Conservation (phyloP, 257 asterid genomes). For the Solanum pinnatisectum region DNA sequence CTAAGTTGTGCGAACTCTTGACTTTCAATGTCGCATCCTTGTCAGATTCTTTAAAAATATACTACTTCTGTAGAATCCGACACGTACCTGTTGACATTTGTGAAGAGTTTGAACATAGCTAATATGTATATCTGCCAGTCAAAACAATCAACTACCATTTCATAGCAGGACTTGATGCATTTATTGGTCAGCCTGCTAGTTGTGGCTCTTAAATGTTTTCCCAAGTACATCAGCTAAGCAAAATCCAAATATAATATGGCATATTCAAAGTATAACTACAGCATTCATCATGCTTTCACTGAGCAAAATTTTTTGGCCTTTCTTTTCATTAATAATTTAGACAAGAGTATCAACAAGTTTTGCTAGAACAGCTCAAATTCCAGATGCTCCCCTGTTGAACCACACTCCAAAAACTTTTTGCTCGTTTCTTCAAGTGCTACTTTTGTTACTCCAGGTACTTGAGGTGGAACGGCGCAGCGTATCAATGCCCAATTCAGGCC, state of each 20-base stretch:
- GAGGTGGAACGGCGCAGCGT: constrained; percentile 59
- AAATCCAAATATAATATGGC: neutral
- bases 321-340: neutral
- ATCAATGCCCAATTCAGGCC: constrained; percentile 66
- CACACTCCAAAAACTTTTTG: neutral
- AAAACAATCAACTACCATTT: neutral
- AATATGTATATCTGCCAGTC: neutral
- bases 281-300: neutral
- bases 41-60: no score
- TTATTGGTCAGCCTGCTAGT: neutral
- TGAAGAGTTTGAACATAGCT: neutral
- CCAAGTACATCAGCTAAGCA: neutral
- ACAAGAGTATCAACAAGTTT: neutral
- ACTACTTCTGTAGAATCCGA: no score
- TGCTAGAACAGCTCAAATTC: constrained; percentile 5
- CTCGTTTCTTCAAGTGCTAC: constrained; percentile 16
- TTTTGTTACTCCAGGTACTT: constrained; percentile 29
- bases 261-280: neutral
- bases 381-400: neutral
- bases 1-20: no score
- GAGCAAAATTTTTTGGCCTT: neutral
- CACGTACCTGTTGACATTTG: no score
- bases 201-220: neutral
- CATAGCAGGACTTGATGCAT: neutral
- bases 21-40: fast-evolving